Evolutionary conservation across 2,329 filamentous ascomycete genomes (phyloP).

Genomic region (Colletotrichum musicola): DNA sequence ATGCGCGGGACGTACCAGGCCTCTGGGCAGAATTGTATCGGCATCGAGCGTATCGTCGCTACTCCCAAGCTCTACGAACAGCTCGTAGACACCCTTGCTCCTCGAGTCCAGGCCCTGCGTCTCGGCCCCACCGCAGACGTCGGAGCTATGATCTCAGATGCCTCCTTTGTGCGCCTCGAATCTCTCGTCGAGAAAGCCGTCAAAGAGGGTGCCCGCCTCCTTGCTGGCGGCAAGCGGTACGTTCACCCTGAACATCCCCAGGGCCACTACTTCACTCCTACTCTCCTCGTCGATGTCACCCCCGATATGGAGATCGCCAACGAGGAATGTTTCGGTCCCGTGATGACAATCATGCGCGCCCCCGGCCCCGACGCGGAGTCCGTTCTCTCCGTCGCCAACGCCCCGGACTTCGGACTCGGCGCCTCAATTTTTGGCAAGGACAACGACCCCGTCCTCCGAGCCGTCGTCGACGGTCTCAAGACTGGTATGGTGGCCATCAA

Average conservation of each 20-base stretch:
- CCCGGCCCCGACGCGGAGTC: conserved; percentile 68
- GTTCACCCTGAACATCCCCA: conserved; percentile 78
- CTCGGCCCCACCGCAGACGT: conserved; percentile 85
- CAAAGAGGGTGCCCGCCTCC: conserved; percentile 79
- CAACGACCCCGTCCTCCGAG: conserved; percentile 68
- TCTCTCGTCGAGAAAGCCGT: conserved; percentile 82
- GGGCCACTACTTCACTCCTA: conserved; percentile 94
- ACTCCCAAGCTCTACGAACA: conserved; percentile 80
- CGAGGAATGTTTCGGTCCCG: conserved; percentile 91
- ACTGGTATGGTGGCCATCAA: conserved; percentile 95
- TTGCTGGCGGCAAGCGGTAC: conserved; percentile 82
- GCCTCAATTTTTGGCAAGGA: conserved; percentile 87
- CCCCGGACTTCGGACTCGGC: conserved; percentile 86
- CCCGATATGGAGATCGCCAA: conserved; percentile 87
- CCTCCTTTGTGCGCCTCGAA: conserved; percentile 82
- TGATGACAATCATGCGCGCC: conserved; percentile 88
- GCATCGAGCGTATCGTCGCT: conserved; percentile 92
- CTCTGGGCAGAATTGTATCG: conserved; percentile 97
- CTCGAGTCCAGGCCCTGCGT: conserved; percentile 79
- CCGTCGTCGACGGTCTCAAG: conserved; percentile 76
- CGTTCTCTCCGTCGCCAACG: conserved; percentile 84
- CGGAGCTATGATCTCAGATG: conserved; percentile 88
- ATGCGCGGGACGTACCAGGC: conserved; percentile 96
- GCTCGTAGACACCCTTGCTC: conserved; percentile 77
- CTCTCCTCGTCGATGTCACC: conserved; percentile 90